Base-by-base conservation (phyloP, 345 rosid species). In the Gossypioides kirkii region DNA sequence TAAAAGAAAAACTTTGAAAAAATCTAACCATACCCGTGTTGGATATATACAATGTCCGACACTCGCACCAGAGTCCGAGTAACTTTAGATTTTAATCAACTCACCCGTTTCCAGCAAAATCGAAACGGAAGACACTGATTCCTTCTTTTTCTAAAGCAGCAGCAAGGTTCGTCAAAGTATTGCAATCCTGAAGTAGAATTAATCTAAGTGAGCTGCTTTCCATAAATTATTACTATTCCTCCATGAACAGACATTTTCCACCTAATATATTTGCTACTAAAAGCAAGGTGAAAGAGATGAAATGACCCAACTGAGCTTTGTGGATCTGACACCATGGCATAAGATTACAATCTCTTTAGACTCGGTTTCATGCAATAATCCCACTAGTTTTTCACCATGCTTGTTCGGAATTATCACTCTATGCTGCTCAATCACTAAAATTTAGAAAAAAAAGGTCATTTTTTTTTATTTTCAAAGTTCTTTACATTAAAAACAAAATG, bases 71-170 rank as follows among this genome's bases (percentile, higher is more conserved):
- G 56, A 52, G 3, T 52, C 10, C 23, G 22, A 52, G n/a, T 52
- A 52, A 52, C 56, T 7, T 45, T 8, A n/a, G 18, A n/a, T 53
- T 53, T 42, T 11, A 20, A 45, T 53, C 28, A 17, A 78, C 82
- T 76, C 70, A 85, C 94, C 96, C 91, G 72, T 91, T 86, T 64
- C 94, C 97, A 63, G 93, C 78, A 77, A 90, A 94, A 73, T 91
- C 96, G 26, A 94, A 91, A 61, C 91, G 94, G 60, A 86, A 91
- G 72, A 90, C 82, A 69, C 86, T 86, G 80, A 84, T 86, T 73
- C 96, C 91, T 87, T 85, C 89, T 41, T 83, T 85, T 81, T 82
- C 83, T 42, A 94, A 9, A n/a, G 89, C 93, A 81, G 74, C 80
- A 73, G 94, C 93, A 53, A 94, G 85, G 78, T 82, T 91, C 20